Conservation (phyloP, 75 land plant genomes). For the Ceratopteris richardii region DNA sequence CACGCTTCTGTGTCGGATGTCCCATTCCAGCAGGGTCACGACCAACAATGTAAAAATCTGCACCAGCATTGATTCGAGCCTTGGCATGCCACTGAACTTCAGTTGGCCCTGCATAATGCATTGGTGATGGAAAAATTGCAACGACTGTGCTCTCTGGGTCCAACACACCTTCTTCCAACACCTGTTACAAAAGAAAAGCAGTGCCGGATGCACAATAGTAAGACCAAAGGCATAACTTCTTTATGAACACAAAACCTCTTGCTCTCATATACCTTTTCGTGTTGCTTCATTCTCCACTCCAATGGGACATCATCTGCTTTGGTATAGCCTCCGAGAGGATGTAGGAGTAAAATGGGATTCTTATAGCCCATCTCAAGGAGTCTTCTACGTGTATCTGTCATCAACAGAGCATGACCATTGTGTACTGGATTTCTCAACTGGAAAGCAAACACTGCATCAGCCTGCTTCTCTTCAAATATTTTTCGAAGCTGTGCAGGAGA, state of each 20-base stretch:
- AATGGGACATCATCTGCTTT: constrained; percentile 97
- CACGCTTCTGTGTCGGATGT: constrained; percentile 87
- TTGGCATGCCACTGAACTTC: no score
- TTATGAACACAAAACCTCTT: no score
- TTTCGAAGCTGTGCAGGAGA: constrained; percentile 77
- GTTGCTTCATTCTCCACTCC: constrained; percentile 91
- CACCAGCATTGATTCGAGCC: no score
- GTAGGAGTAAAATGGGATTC: constrained; percentile 84
- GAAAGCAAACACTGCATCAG: constrained; percentile 97
- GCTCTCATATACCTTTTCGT: constrained; percentile 71
- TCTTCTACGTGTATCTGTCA: constrained; percentile 85
- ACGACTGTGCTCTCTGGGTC: constrained; percentile 93
- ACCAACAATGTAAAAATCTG: no score
- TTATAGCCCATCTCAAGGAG: constrained; percentile 92
- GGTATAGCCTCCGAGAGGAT: constrained; percentile 91
- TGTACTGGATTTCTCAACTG: constrained; percentile 98
- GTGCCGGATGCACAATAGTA: no score
- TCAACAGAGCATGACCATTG: no score
- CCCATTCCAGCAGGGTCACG: no score
- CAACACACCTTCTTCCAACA: constrained; percentile 81
- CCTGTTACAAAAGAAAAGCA: no score
- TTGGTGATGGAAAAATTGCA: constrained; percentile 93
- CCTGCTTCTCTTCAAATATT: constrained; percentile 76
- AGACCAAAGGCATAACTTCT: no score
- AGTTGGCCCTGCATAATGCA: constrained; percentile 92